Conservation (phyloP, 768 basidiomycete genomes). For the Amanita thiersii region DNA sequence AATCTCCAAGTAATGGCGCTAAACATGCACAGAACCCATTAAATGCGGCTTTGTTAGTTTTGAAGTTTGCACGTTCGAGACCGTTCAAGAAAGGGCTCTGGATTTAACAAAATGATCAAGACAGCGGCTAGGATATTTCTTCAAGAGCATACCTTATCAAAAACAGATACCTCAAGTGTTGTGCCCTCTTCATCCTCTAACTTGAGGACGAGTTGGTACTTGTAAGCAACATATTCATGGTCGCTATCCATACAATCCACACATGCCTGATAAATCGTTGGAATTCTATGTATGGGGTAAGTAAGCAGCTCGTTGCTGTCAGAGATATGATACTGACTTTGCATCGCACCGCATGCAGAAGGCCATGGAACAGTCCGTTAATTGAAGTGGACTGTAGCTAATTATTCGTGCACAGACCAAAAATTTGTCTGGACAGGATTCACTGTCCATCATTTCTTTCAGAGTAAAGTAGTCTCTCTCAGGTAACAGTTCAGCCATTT, state of each 20-base stretch:
- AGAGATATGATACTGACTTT: constrained; percentile 27
- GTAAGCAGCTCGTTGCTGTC: constrained; percentile 2
- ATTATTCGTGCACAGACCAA: constrained; percentile 39
- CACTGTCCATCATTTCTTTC: constrained; percentile 24
- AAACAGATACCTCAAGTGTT: constrained; percentile 38
- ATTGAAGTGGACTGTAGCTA: constrained; percentile 46
- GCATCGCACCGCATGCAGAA: constrained; percentile 45
- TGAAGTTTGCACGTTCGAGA: constrained; percentile 34
- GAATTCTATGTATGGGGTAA: constrained; percentile 31
- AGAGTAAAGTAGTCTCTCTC: constrained; percentile 20
- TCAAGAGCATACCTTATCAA: constrained; percentile 33
- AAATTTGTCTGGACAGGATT: constrained; percentile 28
- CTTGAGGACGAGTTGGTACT: constrained; percentile 40
- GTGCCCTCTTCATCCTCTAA: constrained; percentile 41
- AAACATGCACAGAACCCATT: constrained; percentile 31
- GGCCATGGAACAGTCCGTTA: constrained; percentile 38
- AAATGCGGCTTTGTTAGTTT: constrained; percentile 28
- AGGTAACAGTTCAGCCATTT: too few species aligned
- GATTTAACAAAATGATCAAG: background rate
- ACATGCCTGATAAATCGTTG: constrained; percentile 34
- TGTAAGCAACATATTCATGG: constrained; percentile 37
- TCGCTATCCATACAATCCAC: constrained; percentile 45
- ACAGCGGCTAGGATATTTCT: background rate
- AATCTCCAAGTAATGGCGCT: constrained; percentile 37
- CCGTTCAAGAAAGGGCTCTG: constrained; percentile 39